Evolutionary conservation across 441 rosid genomes (phyloP).

Genomic region (Pelargonium fulgidum): DNA sequence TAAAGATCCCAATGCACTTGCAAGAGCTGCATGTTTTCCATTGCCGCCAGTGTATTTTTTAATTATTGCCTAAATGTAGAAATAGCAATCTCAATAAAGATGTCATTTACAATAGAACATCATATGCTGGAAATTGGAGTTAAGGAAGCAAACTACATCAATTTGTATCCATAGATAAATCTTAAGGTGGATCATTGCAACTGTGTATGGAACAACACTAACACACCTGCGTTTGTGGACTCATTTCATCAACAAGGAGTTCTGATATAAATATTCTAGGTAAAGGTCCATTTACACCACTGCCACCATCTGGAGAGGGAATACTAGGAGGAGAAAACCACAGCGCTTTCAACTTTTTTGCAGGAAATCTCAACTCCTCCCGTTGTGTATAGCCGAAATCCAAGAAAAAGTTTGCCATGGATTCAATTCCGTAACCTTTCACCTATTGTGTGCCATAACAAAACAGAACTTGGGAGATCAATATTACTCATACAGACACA

Average conservation of each 20-base stretch:
- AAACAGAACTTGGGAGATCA: neutral
- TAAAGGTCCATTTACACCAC: constrained; percentile 62
- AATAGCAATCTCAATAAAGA: constrained; percentile 17
- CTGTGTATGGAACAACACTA: neutral
- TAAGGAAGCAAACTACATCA: too few species aligned
- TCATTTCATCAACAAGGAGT: constrained; percentile 76
- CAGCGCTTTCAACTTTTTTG: constrained; percentile 76
- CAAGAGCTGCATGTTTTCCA: constrained; percentile 55
- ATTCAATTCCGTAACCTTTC: constrained; percentile 69
- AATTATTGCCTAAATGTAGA: constrained; percentile 59
- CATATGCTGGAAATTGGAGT: too few species aligned
- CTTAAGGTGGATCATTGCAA: neutral
- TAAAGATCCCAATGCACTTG: constrained; percentile 73
- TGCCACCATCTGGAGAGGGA: constrained; percentile 35
- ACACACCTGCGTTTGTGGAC: constrained; percentile 64
- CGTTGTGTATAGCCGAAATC: constrained; percentile 67
- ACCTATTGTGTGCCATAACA: constrained; percentile 32
- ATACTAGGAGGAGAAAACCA: constrained; percentile 84
- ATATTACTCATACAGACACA: neutral
- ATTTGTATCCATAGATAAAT: too few species aligned
- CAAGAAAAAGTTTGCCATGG: constrained; percentile 68
- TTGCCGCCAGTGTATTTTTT: constrained; percentile 49
- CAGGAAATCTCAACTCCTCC: constrained; percentile 84
- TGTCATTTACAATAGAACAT: neutral
- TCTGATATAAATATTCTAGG: constrained; percentile 88